Percentiles rank a stretch among this genome's conserved stretches.
Conservation (phyloP, 306 rosid species). For the Cicer pinnatifidum region DNA sequence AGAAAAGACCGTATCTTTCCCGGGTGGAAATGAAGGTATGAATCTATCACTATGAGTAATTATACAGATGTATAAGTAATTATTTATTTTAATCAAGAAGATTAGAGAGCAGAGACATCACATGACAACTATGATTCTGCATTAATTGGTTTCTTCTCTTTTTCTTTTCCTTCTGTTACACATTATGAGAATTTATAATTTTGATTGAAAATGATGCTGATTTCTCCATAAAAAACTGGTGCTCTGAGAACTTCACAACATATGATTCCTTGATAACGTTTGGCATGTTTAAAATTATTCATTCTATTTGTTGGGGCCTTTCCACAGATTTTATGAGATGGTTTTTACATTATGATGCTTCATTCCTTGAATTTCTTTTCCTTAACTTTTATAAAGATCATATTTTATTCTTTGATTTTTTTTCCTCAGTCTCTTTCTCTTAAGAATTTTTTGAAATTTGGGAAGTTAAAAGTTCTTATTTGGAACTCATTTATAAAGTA, state of each 20-base stretch:
- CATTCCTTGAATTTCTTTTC: background rate
- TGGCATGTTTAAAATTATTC: background rate
- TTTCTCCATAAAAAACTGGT: background rate
- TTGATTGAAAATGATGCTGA: slow-evolving; percentile 4
- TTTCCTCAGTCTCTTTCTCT: background rate
- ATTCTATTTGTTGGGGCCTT: background rate
- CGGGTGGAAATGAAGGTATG: slow-evolving; percentile 80
- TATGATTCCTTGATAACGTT: background rate
- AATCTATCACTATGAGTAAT: slow-evolving; percentile 8
- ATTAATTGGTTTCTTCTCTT: background rate
- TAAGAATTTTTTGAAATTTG: background rate
- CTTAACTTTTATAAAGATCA: background rate
- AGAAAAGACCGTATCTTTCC: slow-evolving; percentile 70
- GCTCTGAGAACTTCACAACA: background rate
- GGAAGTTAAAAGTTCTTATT: background rate
- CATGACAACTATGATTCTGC: background rate
- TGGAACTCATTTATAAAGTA: background rate
- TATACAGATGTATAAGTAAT: background rate
- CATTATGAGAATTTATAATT: slow-evolving; percentile 22
- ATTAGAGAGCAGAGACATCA: too few relatives aligned
- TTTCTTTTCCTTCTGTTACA: background rate
- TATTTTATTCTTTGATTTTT: background rate
- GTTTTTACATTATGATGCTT: background rate
- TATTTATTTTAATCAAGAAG: background rate
- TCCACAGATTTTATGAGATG: background rate